Evolutionary conservation across 2,329 filamentous ascomycete genomes (phyloP), one percentile per base, ranked within the genome.

Genomic region (Neocucurbitaria cava): DNA sequence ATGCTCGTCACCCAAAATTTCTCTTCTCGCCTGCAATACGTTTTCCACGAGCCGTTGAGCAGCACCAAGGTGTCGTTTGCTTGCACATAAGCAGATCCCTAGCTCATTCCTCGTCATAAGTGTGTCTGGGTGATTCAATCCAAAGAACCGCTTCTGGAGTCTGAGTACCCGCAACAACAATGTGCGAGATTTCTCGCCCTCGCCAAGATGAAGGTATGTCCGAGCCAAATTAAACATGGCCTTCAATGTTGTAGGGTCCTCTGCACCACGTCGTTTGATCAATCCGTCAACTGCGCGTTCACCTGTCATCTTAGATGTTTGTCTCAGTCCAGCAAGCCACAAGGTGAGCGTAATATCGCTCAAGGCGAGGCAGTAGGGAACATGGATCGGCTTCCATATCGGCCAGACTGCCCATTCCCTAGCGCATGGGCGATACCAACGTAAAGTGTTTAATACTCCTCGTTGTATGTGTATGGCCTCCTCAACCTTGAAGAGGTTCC

Each of bases 181-280:
- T 18, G 56, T 41, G 15, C 38, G 36, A 41, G 49, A 41, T 31
- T 45, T 54, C 18, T 55, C 35, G n/a, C 18, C 35, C 35, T 64
- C 41, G 31, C 53, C 55, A 21, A 65, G 44, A 48, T 63, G 60
- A 21, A 63, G 35, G 21, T 63, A 63, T 18, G 59, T 65, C 15
- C 56, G 52, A 46, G 68, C 68, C 1, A 73, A 52, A 51, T 65
- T 48, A 38, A 70, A 66, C 53, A 64, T 66, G 20, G 64, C 66
- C 6, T 46, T 52, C 18, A 74, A 48, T 6, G 68, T 71, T 41
- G 62, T 36, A 9, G 56, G 49, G 42, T 61, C 41, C 13, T 54
- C 46, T 9, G 48, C 31, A 5, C 66, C 66, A 15, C 68, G 62
- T 21, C 62, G 49, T 26, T 47, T 58, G 39, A 44, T 59, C n/a